Percentiles rank a stretch among this genome's conserved stretches.
Conservation (phyloP, 331 rosid species). For the Ulmus americana region DNA sequence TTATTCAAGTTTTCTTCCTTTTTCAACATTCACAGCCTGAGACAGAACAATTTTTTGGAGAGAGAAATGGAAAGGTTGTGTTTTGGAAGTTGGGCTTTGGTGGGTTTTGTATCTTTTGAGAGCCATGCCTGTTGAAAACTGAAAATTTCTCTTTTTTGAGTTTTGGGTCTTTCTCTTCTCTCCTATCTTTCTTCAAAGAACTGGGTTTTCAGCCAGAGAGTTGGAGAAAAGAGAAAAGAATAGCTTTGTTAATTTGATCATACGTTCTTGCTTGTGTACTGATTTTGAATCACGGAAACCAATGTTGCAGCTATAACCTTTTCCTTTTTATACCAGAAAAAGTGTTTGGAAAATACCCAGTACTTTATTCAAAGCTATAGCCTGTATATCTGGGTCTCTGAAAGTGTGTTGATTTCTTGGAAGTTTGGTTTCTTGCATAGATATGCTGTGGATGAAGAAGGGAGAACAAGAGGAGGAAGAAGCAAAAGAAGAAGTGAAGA, state of each 20-base stretch:
- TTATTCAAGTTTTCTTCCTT: conserved; percentile 20
- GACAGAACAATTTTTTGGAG: conserved; percentile 34
- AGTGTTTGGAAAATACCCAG: conserved; percentile 34
- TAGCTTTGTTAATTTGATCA: conserved; percentile 27
- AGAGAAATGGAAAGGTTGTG: conserved; percentile 27
- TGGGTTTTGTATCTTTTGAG: conserved; percentile 66
- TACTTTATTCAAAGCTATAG: conserved; percentile 32
- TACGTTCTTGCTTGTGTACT: conserved; percentile 26
- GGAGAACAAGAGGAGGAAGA: conserved; percentile 24
- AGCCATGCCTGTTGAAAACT: conserved; percentile 60
- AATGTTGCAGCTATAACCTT: conserved; percentile 49
- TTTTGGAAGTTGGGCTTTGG: conserved; percentile 56
- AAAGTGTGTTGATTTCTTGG: conserved; percentile 14
- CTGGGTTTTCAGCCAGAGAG: conserved; percentile 27
- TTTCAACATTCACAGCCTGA: conserved; percentile 28
- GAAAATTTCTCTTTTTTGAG: conserved; percentile 29
- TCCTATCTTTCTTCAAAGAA: conserved; percentile 13
- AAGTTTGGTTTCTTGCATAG: conserved; percentile 27
- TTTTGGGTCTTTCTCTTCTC: conserved; percentile 36
- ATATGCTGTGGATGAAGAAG: conserved; percentile 38
- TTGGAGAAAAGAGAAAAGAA: conserved; percentile 2
- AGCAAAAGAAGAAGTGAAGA: conserved; percentile 18
- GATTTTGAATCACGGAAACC: conserved; percentile 57
- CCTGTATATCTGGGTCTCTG: conserved; percentile 24
- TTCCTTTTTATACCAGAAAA: conserved; percentile 26